Conservation (phyloP, 768 basidiomycete species). For the Phanerodontia chrysosporium region DNA sequence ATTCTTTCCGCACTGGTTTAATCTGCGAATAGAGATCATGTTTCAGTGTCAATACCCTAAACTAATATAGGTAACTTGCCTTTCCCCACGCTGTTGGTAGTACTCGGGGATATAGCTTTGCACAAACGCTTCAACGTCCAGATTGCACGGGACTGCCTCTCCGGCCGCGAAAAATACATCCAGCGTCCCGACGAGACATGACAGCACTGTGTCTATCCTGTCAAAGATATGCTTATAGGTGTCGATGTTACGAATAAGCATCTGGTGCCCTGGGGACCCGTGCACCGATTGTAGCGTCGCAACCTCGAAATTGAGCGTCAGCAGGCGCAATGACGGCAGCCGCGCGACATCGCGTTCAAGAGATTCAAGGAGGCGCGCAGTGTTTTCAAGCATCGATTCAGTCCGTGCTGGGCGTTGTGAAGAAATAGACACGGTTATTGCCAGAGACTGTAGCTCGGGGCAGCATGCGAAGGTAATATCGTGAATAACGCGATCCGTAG, state of each 20-base stretch:
- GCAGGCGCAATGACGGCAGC: neutral
- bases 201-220: neutral
- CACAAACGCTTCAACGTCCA: neutral
- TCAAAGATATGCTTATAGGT: neutral
- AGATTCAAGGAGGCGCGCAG: neutral
- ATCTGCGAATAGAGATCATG: neutral
- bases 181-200: neutral
- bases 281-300: neutral
- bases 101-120: neutral
- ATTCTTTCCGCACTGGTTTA: neutral
- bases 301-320: neutral
- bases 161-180: neutral
- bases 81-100: neutral
- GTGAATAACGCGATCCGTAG: neutral
- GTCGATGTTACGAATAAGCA: neutral
- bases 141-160: neutral
- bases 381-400: neutral
- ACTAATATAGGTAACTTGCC: neutral
- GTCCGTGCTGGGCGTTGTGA: neutral
- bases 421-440: neutral
- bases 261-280: neutral
- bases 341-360: neutral
- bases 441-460: neutral
- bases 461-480: neutral
- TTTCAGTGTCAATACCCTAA: neutral